Evolutionary conservation across 176 grass and related monocot genomes (phyloP).

Genomic region (Stipa capillata): DNA sequence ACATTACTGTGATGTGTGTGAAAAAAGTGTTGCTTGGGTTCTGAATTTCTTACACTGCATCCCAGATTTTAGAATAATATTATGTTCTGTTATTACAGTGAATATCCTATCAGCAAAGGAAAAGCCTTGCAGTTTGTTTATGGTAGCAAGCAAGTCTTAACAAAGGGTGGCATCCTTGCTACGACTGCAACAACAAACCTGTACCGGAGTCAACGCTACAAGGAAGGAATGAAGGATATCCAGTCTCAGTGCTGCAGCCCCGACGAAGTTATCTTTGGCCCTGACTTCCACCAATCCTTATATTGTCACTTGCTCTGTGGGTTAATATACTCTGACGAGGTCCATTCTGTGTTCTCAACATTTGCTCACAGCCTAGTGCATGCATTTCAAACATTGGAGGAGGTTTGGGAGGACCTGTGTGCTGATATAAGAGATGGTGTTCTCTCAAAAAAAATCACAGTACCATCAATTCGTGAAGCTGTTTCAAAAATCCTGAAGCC

Average conservation of each 20-base stretch:
- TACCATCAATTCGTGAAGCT: slow-evolving; percentile 59
- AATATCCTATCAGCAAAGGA: slow-evolving; percentile 71
- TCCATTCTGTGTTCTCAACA: slow-evolving; percentile 63
- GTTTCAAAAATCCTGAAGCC: slow-evolving; percentile 75
- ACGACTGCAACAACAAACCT: slow-evolving; percentile 87
- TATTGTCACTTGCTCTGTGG: slow-evolving; percentile 97
- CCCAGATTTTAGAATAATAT: neutral
- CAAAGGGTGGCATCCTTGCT: slow-evolving; percentile 71
- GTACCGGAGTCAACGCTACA: slow-evolving; percentile 56
- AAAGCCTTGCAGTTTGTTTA: slow-evolving; percentile 94
- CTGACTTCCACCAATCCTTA: slow-evolving; percentile 73
- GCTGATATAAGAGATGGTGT: slow-evolving; percentile 77
- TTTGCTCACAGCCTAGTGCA: slow-evolving; percentile 93
- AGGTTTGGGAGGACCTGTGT: slow-evolving; percentile 81
- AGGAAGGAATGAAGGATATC: slow-evolving; percentile 72
- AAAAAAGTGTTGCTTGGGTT: neutral
- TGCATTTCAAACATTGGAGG: slow-evolving; percentile 76
- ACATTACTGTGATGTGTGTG: neutral
- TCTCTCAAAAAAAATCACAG: slow-evolving; percentile 60
- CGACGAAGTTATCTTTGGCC: slow-evolving; percentile 74
- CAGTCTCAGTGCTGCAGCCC: slow-evolving; percentile 69
- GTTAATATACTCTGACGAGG: slow-evolving; percentile 70
- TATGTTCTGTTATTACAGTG: slow-evolving; percentile 34
- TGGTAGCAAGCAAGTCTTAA: slow-evolving; percentile 69
- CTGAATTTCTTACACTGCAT: neutral